phyloP scores from a whole-genome alignment of 163 green algal genomes.

The Trebouxia gelatinosa region DNA sequence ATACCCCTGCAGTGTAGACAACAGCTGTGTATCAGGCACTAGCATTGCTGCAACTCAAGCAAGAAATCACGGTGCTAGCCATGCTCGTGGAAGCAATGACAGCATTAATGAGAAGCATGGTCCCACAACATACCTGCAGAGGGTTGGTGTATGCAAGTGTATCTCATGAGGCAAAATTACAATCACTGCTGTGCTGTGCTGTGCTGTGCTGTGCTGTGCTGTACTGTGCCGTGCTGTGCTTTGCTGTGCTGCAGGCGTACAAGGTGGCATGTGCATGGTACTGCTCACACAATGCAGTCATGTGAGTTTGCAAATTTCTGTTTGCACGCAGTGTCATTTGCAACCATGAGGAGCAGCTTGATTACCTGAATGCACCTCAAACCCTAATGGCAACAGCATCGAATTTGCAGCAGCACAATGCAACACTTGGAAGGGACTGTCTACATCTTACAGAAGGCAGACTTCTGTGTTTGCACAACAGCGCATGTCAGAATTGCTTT shows the following conservation, averaged over 20 bases:
- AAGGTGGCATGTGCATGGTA: too few species aligned
- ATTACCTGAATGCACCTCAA: background rate
- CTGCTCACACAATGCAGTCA: too few species aligned
- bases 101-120: background rate
- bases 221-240: too few species aligned
- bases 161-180: background rate
- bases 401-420: background rate
- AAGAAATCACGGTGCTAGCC: background rate
- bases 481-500: too few species aligned
- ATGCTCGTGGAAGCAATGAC: background rate
- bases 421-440: too few species aligned
- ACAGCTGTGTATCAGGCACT: background rate
- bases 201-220: too few species aligned
- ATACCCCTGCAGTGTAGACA: constrained; percentile 36
- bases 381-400: background rate
- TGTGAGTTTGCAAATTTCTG: too few species aligned
- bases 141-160: background rate
- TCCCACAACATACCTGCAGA: background rate
- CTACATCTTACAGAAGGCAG: background rate
- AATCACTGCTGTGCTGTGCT: too few species aligned
- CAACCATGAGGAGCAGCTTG: too few species aligned
- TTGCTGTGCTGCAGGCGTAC: too few species aligned
- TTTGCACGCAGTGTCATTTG: too few species aligned
- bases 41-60: background rate
- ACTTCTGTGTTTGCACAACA: too few species aligned